Evolutionary conservation across 768 basidiomycete species (phyloP).

Genomic region (Russula ochroleuca): DNA sequence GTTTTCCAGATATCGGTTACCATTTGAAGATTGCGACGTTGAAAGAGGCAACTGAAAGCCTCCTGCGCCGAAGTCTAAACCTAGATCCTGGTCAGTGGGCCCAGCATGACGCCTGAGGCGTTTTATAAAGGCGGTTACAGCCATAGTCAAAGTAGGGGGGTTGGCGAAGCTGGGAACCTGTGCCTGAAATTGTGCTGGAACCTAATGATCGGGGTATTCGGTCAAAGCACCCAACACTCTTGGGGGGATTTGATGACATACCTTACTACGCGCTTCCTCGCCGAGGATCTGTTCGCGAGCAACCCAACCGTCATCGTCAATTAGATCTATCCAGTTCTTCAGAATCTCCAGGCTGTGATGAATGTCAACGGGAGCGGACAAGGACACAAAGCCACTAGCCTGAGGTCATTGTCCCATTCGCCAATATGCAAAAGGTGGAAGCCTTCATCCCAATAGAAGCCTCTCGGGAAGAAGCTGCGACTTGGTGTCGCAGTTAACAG

Average conservation of each 20-base stretch:
- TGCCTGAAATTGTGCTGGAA: conserved; percentile 84
- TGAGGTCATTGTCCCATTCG: conserved; percentile 88
- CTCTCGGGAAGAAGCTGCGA: conserved; percentile 94
- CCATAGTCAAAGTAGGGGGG: conserved; percentile 92
- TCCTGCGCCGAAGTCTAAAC: conserved; percentile 55
- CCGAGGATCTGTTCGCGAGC: conserved; percentile 95
- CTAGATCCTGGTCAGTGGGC: conserved; percentile 58
- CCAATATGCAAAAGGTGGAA: conserved; percentile 93
- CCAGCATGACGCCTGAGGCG: conserved; percentile 53
- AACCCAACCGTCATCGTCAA: conserved; percentile 95
- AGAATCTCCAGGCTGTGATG: conserved; percentile 74
- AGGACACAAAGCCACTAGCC: conserved; percentile 36
- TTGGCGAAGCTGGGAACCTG: conserved; percentile 95
- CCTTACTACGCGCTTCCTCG: conserved; percentile 93
- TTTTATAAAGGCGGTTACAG: conserved; percentile 82
- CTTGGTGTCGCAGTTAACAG: conserved; percentile 92
- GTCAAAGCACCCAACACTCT: background rate
- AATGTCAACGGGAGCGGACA: background rate
- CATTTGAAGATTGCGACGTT: conserved; percentile 17
- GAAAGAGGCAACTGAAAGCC: conserved; percentile 50
- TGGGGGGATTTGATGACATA: conserved; percentile 30
- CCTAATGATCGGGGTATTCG: conserved; percentile 40
- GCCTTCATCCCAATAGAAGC: conserved; percentile 99
- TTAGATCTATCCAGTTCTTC: conserved; percentile 82
- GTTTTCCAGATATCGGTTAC: conserved; percentile 48